Base-by-base conservation (phyloP, 2,329 filamentous ascomycete genomes). In the Alternaria arborescens region DNA sequence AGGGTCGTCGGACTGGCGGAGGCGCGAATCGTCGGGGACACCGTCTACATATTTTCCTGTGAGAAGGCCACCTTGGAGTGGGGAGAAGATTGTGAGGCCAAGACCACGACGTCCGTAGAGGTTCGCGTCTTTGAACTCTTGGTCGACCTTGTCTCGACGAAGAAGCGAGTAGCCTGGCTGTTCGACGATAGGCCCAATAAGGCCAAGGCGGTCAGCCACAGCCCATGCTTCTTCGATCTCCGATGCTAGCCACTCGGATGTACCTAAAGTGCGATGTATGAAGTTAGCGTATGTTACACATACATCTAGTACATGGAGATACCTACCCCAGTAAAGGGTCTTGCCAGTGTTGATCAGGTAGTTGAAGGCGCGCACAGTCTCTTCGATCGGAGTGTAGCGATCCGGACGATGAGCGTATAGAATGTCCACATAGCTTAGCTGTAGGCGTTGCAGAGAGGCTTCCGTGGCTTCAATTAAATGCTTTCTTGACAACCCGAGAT, bases 401-500 rank as follows among this genome's bases (percentile, higher is more conserved):
- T 92, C 89, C 1, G 88, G 87, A 20, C 89, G 85, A 78, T 91
- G 89, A 16, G 89, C 88, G 71, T 89, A 90, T 67, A 91, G 83
- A 43, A 91, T 80, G 71, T 91, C 89, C 40, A 91, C 88, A 70
- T 89, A 89, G 41, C 84, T 80, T 47, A 88, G 81, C 71, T 82
- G 64, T 34, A 89, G 79, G 28, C 87, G 85, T 71, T 86, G 79
- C 30, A 92, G 82, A 8, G 85, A 86, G 30, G 82, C 81, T 52
- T 87, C 82, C 65, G 88, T 83, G 26, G 88, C 89, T 79, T 92
- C 89, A 64, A 91, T 81, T 55, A 91, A 82, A 77, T 91, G 89
- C 77, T 92, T 92, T 55, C 88, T 83, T 3, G 86, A 89, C 30
- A 92, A 83, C 7, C 89, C 89, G 58, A 82, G 82, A 77, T 90